These are phyloP conservation scores for Botryosphaeria dothidea DNA, from an alignment of 2,329 filamentous ascomycete genomes.

Conservation along the genomic window DNA sequence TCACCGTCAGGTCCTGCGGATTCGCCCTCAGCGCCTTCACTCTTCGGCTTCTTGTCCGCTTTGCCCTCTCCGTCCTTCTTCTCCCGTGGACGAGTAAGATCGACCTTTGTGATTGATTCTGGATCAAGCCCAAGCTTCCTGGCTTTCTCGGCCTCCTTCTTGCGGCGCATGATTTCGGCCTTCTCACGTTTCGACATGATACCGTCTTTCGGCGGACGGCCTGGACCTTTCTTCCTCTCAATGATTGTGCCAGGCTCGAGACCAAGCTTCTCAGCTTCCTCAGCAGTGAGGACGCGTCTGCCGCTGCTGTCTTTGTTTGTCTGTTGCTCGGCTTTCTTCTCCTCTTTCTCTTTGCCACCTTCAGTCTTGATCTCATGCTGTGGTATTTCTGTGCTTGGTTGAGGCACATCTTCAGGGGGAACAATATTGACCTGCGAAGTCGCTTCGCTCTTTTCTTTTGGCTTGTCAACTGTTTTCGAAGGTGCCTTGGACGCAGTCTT, in stretches of 20 bases:
- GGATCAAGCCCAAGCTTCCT: conserved; percentile 40
- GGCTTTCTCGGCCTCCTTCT: conserved; percentile 48
- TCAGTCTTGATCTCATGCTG: conserved; percentile 21
- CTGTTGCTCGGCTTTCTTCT: conserved; percentile 13
- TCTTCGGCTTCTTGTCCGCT: conserved; percentile 22
- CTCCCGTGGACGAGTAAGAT: conserved; percentile 34
- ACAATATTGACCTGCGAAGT: conserved; percentile 16
- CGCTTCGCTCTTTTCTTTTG: conserved; percentile 22
- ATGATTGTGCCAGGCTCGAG: conserved; percentile 37
- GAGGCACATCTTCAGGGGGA: conserved; percentile 11
- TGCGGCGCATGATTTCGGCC: conserved; percentile 62
- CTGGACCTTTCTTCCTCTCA: conserved; percentile 70
- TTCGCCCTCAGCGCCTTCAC: conserved; percentile 34
- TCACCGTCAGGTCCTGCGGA: conserved; percentile 19
- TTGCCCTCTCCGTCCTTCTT: conserved; percentile 39
- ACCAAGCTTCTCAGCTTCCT: conserved; percentile 43
- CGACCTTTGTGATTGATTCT: conserved; percentile 34
- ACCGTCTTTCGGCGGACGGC: conserved; percentile 79
- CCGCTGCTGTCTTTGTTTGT: conserved; percentile 15
- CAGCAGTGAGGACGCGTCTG: conserved; percentile 30
- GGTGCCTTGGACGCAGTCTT: conserved; percentile 20
- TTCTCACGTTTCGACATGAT: conserved; percentile 80
- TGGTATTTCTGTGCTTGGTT: conserved; percentile 18
- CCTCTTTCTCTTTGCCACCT: conserved; percentile 10
- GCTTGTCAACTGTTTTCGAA: conserved; percentile 25